Evolutionary conservation across 805 yeast species (phyloP).

Genomic region (Cyberlindnera meyerae): DNA sequence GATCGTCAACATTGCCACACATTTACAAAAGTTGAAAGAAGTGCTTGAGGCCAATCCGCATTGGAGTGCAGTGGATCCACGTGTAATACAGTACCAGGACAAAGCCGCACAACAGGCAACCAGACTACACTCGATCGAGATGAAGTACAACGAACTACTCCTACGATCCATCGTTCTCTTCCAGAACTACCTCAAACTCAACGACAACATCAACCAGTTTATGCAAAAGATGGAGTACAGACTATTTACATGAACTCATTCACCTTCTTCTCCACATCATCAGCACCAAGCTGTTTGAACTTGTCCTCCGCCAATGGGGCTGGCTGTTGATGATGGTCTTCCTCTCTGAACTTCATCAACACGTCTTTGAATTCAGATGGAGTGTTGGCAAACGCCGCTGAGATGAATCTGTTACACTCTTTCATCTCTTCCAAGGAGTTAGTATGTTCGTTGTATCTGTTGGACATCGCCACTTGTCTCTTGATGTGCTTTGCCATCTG

Average conservation of each 20-base stretch:
- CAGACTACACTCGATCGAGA: constrained; percentile 12
- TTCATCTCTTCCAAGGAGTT: not conserved
- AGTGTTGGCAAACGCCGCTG: no score
- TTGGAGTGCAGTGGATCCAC: not conserved
- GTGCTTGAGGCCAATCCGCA: not conserved
- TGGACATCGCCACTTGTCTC: not conserved
- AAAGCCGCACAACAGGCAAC: not conserved
- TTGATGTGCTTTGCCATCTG: not conserved
- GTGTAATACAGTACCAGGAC: not conserved
- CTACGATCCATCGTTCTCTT: constrained; percentile 20
- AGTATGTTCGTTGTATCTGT: not conserved
- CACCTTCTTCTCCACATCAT: constrained; percentile 10
- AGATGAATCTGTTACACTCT: no score
- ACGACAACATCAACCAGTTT: constrained; percentile 16
- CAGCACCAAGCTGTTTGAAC: not conserved
- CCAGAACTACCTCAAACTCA: constrained; percentile 22
- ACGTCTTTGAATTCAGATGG: no score
- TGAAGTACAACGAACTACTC: constrained; percentile 20
- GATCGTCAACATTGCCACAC: not conserved
- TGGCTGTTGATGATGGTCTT: no score
- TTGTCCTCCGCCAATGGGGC: not conserved
- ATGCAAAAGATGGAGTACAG: not conserved
- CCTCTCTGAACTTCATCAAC: not conserved
- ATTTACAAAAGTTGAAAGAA: not conserved
- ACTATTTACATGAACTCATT: constrained; percentile 11